A percentile compares a stretch with the other conserved stretches of the same genome.
Conservation (phyloP, 345 rosid genomes). For the Odontarrhena argentea region DNA sequence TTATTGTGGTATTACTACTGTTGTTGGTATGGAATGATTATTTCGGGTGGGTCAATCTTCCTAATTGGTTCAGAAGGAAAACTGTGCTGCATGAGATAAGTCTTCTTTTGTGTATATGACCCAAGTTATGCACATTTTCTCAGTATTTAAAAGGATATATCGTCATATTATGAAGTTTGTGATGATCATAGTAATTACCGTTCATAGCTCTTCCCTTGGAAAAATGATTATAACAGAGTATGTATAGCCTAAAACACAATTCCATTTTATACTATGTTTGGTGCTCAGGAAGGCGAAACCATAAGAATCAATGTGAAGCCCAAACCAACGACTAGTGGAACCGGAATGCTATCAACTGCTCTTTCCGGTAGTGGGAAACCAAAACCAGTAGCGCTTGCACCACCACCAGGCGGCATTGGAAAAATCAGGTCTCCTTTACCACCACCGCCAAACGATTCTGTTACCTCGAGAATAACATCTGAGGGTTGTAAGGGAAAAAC, state of each 20-base stretch:
- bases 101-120: background rate
- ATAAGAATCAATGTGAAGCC: slow-evolving; percentile 82
- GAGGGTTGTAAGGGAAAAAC: slow-evolving; percentile 26
- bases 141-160: background rate
- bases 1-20: too few species aligned
- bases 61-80: background rate
- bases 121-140: background rate
- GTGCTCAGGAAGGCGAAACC: slow-evolving; percentile 81
- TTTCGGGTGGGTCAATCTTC: background rate
- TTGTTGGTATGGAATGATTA: background rate
- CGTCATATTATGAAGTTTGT: too few species aligned
- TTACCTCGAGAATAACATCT: slow-evolving; percentile 46
- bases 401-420: slow-evolving; percentile 61
- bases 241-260: background rate
- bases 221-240: background rate
- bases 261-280: background rate
- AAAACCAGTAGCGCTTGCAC: slow-evolving; percentile 57
- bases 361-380: slow-evolving; percentile 53
- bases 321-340: slow-evolving; percentile 60
- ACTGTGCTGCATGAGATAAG: background rate
- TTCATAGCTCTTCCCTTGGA: too few species aligned
- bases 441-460: slow-evolving; percentile 83
- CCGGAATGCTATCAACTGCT: slow-evolving; percentile 90
- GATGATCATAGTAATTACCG: too few species aligned
- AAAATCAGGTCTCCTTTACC: slow-evolving; percentile 74